A percentile compares a stretch with the other conserved stretches of the same genome.
Evolutionary conservation across 1,139 yeast species (phyloP).

Genomic region (Geotrichum aggregatum): DNA sequence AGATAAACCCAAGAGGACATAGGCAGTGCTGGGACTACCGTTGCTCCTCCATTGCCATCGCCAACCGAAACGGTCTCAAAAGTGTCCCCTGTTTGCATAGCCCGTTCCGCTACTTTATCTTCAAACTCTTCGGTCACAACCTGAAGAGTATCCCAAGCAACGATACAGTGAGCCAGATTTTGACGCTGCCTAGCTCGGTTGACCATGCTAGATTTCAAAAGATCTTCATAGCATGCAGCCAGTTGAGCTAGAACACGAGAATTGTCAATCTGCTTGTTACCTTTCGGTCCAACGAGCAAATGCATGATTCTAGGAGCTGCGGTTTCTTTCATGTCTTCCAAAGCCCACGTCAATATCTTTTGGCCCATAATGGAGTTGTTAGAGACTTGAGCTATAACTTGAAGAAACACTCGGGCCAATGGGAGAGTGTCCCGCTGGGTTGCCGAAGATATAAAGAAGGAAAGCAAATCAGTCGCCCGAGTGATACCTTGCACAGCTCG

Average conservation of each 20-base stretch:
- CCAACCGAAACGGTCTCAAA: slow-evolving; percentile 5
- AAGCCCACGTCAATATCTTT: slow-evolving; percentile 33
- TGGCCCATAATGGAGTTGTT: slow-evolving; percentile 26
- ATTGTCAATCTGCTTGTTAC: slow-evolving; percentile 9
- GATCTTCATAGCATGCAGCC: slow-evolving; percentile 12
- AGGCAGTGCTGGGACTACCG: slow-evolving; percentile 45
- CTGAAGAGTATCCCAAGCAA: slow-evolving; percentile 77
- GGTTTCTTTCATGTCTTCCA: slow-evolving; percentile 35
- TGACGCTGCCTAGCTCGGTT: slow-evolving; percentile 85
- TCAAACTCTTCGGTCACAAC: slow-evolving; percentile 88
- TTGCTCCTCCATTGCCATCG: slow-evolving; percentile 3
- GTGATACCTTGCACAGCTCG: slow-evolving; percentile 27
- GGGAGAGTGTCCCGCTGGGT: slow-evolving; percentile 25
- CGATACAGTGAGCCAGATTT: slow-evolving; percentile 51
- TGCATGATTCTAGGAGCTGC: slow-evolving; percentile 24
- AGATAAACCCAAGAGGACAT: slow-evolving; percentile 65
- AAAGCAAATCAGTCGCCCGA: slow-evolving; percentile 30
- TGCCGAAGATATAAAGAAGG: slow-evolving; percentile 25
- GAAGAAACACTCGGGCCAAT: slow-evolving; percentile 35
- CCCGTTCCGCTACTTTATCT: slow-evolving; percentile 73
- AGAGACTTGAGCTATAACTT: slow-evolving; percentile 21
- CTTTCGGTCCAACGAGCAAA: slow-evolving; percentile 3
- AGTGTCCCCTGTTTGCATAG: slow-evolving; percentile 3
- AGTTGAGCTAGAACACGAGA: slow-evolving; percentile 7
- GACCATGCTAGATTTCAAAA: slow-evolving; percentile 36